These are phyloP conservation scores for Tylopilus balloui DNA, from an alignment of 768 basidiomycete genomes.

Conservation along the genomic window DNA sequence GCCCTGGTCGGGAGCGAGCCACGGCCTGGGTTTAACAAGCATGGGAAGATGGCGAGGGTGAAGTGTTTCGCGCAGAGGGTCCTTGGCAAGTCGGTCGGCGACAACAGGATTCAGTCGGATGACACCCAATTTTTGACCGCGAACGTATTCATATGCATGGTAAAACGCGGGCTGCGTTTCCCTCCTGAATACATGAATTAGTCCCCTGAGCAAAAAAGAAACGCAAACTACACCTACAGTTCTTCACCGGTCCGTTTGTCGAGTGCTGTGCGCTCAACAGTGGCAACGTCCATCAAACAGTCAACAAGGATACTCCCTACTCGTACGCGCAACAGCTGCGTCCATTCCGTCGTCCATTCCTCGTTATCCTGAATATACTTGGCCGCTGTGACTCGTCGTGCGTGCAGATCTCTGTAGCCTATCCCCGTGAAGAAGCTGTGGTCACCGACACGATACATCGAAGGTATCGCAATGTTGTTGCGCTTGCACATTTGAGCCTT, in stretches of 20 bases:
- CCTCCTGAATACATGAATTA: slow-evolving; percentile 37
- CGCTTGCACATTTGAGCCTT: slow-evolving; percentile 74
- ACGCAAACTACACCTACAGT: slow-evolving; percentile 43
- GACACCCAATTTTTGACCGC: slow-evolving; percentile 92
- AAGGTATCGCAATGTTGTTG: slow-evolving; percentile 51
- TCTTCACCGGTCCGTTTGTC: slow-evolving; percentile 56
- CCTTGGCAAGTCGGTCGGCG: slow-evolving; percentile 69
- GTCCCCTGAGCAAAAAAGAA: not conserved
- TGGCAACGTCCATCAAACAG: slow-evolving; percentile 78
- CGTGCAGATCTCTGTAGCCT: slow-evolving; percentile 58
- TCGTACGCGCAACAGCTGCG: slow-evolving; percentile 66
- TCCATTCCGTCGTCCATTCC: slow-evolving; percentile 80
- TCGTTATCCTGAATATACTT: slow-evolving; percentile 63
- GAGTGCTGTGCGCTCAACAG: slow-evolving; percentile 56
- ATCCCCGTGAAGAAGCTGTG: slow-evolving; percentile 51
- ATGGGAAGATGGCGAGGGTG: slow-evolving; percentile 96
- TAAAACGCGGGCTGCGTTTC: slow-evolving; percentile 89
- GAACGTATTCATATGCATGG: slow-evolving; percentile 88
- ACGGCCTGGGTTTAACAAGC: slow-evolving; percentile 87
- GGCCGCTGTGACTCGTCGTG: slow-evolving; percentile 61
- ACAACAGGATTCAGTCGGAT: slow-evolving; percentile 83
- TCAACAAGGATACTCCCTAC: slow-evolving; percentile 83
- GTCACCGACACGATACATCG: slow-evolving; percentile 25
- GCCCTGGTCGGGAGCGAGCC: slow-evolving; percentile 72
- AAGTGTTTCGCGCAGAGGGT: slow-evolving; percentile 62